Evolutionary conservation across 495 filamentous ascomycete species (phyloP).

Genomic region (Aspergillus asperescens): DNA sequence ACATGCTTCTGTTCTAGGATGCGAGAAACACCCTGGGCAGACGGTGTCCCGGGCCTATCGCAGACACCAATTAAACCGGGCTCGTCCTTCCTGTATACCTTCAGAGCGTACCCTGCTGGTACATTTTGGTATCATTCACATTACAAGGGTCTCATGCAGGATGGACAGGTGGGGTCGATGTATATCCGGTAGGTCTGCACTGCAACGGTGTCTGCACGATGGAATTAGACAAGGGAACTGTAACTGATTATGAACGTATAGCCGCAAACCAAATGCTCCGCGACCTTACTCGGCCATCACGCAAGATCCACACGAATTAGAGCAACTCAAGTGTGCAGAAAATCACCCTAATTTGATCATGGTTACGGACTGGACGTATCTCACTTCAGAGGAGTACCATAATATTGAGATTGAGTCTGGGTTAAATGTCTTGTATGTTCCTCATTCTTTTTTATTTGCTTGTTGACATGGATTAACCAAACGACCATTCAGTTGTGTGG

Average conservation of each 20-base stretch:
- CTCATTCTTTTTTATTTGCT: not conserved
- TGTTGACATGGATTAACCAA: not conserved
- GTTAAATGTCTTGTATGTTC: conserved; percentile 35
- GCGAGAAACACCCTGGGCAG: conserved; percentile 38
- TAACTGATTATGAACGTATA: conserved; percentile 7
- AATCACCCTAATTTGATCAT: conserved; percentile 34
- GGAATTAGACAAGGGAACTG: not conserved
- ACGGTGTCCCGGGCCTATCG: conserved; percentile 48
- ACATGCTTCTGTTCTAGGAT: not conserved
- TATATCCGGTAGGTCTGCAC: conserved; percentile 16
- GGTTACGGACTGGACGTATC: conserved; percentile 49
- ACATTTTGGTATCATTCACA: conserved; percentile 54
- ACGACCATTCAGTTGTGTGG: conserved; percentile 33
- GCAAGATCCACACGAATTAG: conserved; percentile 25
- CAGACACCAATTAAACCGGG: conserved; percentile 44
- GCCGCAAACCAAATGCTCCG: conserved; percentile 26
- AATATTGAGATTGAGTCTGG: conserved; percentile 32
- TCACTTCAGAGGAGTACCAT: conserved; percentile 41
- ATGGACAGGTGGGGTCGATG: conserved; percentile 51
- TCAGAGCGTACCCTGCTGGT: conserved; percentile 44
- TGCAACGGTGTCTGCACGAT: not conserved
- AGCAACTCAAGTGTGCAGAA: conserved; percentile 38
- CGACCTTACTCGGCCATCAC: conserved; percentile 40
- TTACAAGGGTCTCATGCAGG: conserved; percentile 39
- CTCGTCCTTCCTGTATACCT: conserved; percentile 41